Evolutionary conservation across 352 stramenopile genomes (phyloP).

Genomic region (Globisporangium alternatum): DNA sequence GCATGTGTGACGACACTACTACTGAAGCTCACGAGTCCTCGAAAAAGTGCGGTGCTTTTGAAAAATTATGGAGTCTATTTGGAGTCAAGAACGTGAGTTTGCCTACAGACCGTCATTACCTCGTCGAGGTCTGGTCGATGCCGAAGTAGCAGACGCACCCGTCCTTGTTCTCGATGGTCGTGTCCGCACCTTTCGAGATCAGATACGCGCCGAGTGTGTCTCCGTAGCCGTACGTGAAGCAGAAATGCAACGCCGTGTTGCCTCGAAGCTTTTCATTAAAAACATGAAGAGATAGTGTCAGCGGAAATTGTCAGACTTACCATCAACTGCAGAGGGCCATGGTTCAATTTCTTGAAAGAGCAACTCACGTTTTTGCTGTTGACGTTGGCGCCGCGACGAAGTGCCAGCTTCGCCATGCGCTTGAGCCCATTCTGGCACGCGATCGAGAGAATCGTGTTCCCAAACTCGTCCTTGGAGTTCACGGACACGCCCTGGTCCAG

Average conservation of each 20-base stretch:
- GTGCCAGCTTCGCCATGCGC: slow-evolving; percentile 81
- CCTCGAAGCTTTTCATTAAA: slow-evolving; percentile 43
- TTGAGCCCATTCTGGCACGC: slow-evolving; percentile 92
- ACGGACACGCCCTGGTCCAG: slow-evolving; percentile 80
- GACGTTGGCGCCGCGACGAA: slow-evolving; percentile 84
- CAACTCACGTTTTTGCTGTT: slow-evolving; percentile 77
- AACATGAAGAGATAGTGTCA: slow-evolving; percentile 2
- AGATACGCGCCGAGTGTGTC: slow-evolving; percentile 87
- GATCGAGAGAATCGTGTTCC: slow-evolving; percentile 86
- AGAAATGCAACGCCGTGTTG: slow-evolving; percentile 91
- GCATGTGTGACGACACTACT: too few relatives aligned
- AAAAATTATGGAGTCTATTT: not conserved
- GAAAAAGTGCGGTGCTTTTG: not conserved
- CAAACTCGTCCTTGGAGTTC: slow-evolving; percentile 71
- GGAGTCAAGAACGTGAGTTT: not conserved
- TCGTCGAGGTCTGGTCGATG: slow-evolving; percentile 37
- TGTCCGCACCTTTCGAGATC: slow-evolving; percentile 85
- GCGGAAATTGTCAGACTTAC: not conserved
- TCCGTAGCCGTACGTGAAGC: slow-evolving; percentile 87
- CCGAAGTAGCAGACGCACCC: slow-evolving; percentile 63
- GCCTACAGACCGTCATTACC: slow-evolving; percentile 18
- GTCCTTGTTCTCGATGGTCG: slow-evolving; percentile 63
- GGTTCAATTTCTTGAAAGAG: not conserved
- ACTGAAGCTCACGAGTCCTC: not conserved
- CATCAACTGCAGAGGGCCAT: not conserved